These are phyloP conservation scores for Neurospora tetrasperma DNA, from an alignment of 495 filamentous ascomycete genomes.

Conservation along the genomic window DNA sequence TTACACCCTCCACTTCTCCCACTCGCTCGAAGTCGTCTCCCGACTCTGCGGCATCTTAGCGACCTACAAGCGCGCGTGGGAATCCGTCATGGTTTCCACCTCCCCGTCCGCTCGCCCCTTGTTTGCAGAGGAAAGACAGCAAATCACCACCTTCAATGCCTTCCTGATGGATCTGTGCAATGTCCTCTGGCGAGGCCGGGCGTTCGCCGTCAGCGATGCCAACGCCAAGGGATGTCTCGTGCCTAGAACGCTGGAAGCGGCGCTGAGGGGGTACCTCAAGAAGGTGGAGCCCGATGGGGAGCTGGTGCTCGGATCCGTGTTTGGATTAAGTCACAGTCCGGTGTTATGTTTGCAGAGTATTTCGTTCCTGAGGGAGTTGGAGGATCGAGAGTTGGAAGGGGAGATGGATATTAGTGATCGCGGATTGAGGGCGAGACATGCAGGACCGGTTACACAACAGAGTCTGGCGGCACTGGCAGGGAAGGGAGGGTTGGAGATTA, in stretches of 20 bases:
- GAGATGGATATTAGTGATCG: background rate
- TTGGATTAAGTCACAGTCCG: constrained; percentile 61
- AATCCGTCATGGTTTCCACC: constrained; percentile 41
- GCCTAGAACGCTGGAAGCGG: constrained; percentile 33
- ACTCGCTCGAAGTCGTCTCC: constrained; percentile 54
- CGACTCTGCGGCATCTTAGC: constrained; percentile 57
- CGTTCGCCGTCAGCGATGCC: constrained; percentile 54
- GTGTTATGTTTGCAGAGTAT: constrained; percentile 56
- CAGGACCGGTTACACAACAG: constrained; percentile 66
- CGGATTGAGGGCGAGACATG: constrained; percentile 45
- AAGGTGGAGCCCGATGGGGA: constrained; percentile 25
- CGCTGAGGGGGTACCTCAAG: constrained; percentile 37
- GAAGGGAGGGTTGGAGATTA: constrained; percentile 58
- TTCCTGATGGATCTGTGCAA: constrained; percentile 89
- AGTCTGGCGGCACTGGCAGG: constrained; percentile 51
- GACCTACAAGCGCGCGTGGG: constrained; percentile 67
- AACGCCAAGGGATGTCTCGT: constrained; percentile 69
- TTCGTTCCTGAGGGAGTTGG: constrained; percentile 54
- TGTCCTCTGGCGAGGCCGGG: constrained; percentile 69
- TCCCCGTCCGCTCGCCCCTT: constrained; percentile 12
- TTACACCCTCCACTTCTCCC: constrained; percentile 58
- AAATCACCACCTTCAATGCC: constrained; percentile 67
- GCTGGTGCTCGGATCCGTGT: constrained; percentile 44
- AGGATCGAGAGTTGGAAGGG: constrained; percentile 40
- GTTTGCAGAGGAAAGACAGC: constrained; percentile 36